Evolutionary conservation across 2,329 filamentous ascomycete genomes (phyloP), one percentile per base, ranked within the genome.

Genomic region (Phyllosticta citrichinensis): DNA sequence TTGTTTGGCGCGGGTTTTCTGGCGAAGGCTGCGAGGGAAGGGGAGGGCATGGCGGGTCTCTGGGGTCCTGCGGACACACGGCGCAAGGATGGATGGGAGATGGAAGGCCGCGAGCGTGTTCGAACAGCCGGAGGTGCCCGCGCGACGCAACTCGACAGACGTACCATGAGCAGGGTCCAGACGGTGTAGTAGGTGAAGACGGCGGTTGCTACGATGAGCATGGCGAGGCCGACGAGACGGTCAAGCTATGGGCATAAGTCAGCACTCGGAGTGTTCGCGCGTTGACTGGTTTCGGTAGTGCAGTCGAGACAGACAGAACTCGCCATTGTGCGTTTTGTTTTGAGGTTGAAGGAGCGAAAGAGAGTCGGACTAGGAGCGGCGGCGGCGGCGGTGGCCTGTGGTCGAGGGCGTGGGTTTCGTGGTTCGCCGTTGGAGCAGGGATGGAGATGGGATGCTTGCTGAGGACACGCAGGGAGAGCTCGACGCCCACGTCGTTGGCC

Each of bases 151-250:
- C n/a, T 17, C 40, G 40, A 47, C 35, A 5, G 17, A 40, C 40
- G 40, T 84, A 97, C 94, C 89, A 99, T 97, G 67, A 97, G 83
- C 66, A 99, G 83, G 27, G 94, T 96, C 94, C 94, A 99, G 76
- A 96, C 84, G 65, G 91, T 94, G 80, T 99, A 99, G 84, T 99
- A 99, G 70, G 88, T 80, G 75, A 89, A 90, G 73, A 89, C 83
- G 69, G 82, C 80, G 66, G 86, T 86, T 69, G 87, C 87, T 79
- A 82, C 80, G 75, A 88, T 79, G 74, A 90, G 85, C 87, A 89
- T 89, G 75, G 82, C 84, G 76, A 87, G 81, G 77, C 87, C 87
- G 67, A 88, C 82, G 67, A 88, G 83, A 85, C 90, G 92, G 83
- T 96, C 94, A 79, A 97, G 88, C 94, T 99, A 75, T 17, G 17